Percentiles rank a stretch among this genome's conserved stretches.
Evolutionary conservation across 23 red algal species (phyloP).

Genomic region (Agarophyton chilense): DNA sequence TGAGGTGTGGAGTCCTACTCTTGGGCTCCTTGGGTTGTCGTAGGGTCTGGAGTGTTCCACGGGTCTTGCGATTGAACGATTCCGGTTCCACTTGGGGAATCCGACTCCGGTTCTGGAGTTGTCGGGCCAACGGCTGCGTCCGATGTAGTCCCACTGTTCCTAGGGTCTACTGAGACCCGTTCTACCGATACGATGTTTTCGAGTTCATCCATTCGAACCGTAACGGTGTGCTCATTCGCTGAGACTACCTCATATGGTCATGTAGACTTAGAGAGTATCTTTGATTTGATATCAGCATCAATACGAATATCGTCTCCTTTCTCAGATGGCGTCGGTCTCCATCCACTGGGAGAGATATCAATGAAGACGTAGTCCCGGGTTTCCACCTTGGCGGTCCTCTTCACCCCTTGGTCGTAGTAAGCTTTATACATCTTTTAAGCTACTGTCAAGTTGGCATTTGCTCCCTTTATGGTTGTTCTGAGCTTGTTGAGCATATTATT

Average conservation of each 20-base stretch:
- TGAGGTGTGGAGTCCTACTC: too few relatives aligned
- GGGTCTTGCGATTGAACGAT: too few relatives aligned
- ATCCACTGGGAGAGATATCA: not conserved
- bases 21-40: too few relatives aligned
- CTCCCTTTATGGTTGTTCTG: not conserved
- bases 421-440: not conserved
- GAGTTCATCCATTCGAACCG: not conserved
- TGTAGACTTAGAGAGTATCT: constrained; percentile 25
- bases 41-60: too few relatives aligned
- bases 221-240: not conserved
- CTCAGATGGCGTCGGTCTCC: not conserved
- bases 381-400: not conserved
- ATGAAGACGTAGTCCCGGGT: not conserved
- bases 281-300: not conserved
- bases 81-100: too few relatives aligned
- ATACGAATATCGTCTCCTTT: not conserved
- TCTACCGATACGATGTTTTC: not conserved
- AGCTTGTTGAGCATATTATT: not conserved
- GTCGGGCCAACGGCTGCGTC: too few relatives aligned
- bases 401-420: not conserved
- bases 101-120: too few relatives aligned
- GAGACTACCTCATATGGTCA: not conserved
- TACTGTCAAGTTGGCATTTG: not conserved
- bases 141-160: too few relatives aligned
- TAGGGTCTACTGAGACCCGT: not conserved